phyloP scores from a whole-genome alignment of 768 basidiomycete genomes.

The Boletellus emodensis region DNA sequence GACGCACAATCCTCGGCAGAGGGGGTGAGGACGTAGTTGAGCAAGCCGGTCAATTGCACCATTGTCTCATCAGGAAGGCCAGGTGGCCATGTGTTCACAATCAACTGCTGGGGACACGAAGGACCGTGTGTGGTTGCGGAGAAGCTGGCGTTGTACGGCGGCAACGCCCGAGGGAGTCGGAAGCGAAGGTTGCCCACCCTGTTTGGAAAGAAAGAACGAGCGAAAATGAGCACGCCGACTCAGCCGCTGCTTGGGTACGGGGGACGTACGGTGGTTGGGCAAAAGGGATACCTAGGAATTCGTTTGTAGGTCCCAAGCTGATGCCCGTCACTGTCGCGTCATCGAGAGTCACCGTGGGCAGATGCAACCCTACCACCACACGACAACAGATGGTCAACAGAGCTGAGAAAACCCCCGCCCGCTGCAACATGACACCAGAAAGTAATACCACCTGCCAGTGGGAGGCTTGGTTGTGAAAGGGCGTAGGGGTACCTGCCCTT shows the following conservation, averaged over 20 bases:
- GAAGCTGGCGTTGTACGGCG: constrained; percentile 28
- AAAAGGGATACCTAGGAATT: constrained; percentile 15
- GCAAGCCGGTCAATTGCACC: neutral
- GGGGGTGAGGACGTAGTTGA: neutral
- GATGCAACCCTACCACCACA: too few species aligned
- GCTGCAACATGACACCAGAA: too few species aligned
- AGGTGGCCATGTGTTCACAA: neutral
- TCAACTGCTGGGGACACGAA: constrained; percentile 38
- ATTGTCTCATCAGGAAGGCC: neutral
- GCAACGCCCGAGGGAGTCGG: constrained; percentile 9
- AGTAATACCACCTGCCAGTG: too few species aligned
- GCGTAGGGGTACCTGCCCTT: too few species aligned
- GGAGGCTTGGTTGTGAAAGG: too few species aligned
- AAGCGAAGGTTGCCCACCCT: constrained; percentile 19
- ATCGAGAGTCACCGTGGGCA: constrained; percentile 15
- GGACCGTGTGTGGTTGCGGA: constrained; percentile 36
- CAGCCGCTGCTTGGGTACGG: too few species aligned
- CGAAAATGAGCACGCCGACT: too few species aligned
- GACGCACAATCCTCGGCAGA: neutral
- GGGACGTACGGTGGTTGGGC: constrained; percentile 14
- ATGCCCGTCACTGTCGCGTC: constrained; percentile 17
- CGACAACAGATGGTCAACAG: too few species aligned
- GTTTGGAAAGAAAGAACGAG: neutral
- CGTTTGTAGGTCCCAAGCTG: constrained; percentile 8
- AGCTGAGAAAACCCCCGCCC: too few species aligned